A percentile compares a stretch with the other conserved stretches of the same genome.
These are phyloP conservation scores for Triticum aestivum DNA, from an alignment of 176 grass and related monocot genomes.

Conservation along the genomic window DNA sequence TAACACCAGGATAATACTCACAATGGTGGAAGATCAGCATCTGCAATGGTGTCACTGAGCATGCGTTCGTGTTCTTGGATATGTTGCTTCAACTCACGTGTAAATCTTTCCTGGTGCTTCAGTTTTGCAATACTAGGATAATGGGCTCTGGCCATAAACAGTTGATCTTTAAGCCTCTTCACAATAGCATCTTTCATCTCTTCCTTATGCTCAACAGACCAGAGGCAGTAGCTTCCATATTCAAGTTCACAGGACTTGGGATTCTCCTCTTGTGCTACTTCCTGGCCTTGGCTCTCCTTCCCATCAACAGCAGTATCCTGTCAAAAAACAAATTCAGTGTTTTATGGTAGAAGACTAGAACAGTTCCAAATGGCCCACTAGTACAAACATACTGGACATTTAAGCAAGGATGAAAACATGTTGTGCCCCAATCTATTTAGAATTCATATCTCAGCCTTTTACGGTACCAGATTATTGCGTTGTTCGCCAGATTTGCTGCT, in stretches of 20 bases:
- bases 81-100: slow-evolving; percentile 64
- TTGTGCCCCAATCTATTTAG: neutral
- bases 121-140: slow-evolving; percentile 85
- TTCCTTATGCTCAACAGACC: slow-evolving; percentile 78
- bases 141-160: slow-evolving; percentile 80
- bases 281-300: slow-evolving; percentile 27
- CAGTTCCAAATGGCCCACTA: neutral
- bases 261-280: slow-evolving; percentile 21
- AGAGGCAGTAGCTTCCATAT: slow-evolving; percentile 84
- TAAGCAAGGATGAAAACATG: neutral
- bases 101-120: slow-evolving; percentile 55
- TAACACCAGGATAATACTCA: slow-evolving; percentile 14
- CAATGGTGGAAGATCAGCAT: slow-evolving; percentile 65
- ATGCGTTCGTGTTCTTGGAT: slow-evolving; percentile 91
- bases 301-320: slow-evolving; percentile 14
- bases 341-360: neutral
- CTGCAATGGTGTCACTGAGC: slow-evolving; percentile 70
- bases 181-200: slow-evolving; percentile 65
- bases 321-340: slow-evolving; percentile 5
- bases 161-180: slow-evolving; percentile 75
- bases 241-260: slow-evolving; percentile 64
- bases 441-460: neutral
- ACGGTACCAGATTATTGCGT: neutral
- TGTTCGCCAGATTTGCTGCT: neutral
- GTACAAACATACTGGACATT: neutral